Conservation (phyloP, 2,329 filamentous ascomycete species). For the Amesomyces nigricolor region DNA sequence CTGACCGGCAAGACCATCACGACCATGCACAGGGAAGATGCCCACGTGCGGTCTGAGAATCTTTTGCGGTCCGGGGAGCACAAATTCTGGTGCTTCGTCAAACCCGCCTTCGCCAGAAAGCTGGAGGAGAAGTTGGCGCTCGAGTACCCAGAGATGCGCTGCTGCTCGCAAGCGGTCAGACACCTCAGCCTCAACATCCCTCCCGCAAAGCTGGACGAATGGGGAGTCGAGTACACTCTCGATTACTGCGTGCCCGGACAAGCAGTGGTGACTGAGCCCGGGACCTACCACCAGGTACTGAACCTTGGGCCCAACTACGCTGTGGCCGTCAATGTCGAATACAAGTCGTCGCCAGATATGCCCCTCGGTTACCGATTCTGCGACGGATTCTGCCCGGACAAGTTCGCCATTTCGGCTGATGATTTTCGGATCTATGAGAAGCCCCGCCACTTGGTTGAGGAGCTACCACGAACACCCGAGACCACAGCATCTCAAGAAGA, state of each 20-base stretch:
- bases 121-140: slow-evolving; percentile 23
- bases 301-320: slow-evolving; percentile 27
- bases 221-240: slow-evolving; percentile 27
- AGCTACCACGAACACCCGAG: slow-evolving; percentile 6
- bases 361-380: slow-evolving; percentile 24
- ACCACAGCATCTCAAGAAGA: slow-evolving; percentile 6
- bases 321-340: slow-evolving; percentile 26
- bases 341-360: slow-evolving; percentile 25
- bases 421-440: slow-evolving; percentile 22
- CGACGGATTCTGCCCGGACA: slow-evolving; percentile 24
- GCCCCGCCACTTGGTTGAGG: not conserved
- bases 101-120: slow-evolving; percentile 21
- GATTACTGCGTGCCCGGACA: slow-evolving; percentile 27
- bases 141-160: slow-evolving; percentile 24
- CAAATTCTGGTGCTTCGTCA: slow-evolving; percentile 28
- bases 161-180: slow-evolving; percentile 26
- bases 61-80: slow-evolving; percentile 26
- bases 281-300: slow-evolving; percentile 27
- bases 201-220: slow-evolving; percentile 23
- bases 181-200: slow-evolving; percentile 27
- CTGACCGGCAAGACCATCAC: slow-evolving; percentile 26
- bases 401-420: slow-evolving; percentile 24
- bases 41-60: slow-evolving; percentile 27
- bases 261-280: slow-evolving; percentile 26
- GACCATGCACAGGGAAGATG: slow-evolving; percentile 27